A percentile compares a stretch with the other conserved stretches of the same genome.
These are phyloP conservation scores for Cyphellophora attinorum DNA, from an alignment of 2,329 filamentous ascomycete species.

Conservation along the genomic window DNA sequence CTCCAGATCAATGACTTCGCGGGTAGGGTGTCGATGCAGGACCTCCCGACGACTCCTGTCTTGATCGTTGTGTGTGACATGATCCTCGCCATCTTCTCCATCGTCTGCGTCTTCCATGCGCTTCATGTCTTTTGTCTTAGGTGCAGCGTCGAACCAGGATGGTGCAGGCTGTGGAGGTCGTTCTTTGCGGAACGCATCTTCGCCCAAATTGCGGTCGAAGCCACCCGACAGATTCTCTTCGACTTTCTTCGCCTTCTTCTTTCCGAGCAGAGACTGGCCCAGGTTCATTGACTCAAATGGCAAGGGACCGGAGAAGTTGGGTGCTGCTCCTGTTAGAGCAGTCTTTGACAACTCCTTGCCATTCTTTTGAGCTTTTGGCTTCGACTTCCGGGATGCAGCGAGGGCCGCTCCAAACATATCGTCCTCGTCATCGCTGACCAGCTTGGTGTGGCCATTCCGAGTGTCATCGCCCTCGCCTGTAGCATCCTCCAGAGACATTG, in stretches of 20 bases:
- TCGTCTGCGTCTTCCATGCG: slow-evolving; percentile 4
- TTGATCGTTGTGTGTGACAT: slow-evolving; percentile 3
- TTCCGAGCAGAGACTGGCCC: slow-evolving; percentile 48
- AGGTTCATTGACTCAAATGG: slow-evolving; percentile 79
- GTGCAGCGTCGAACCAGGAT: slow-evolving; percentile 35
- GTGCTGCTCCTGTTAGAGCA: slow-evolving; percentile 29
- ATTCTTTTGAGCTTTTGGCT: slow-evolving; percentile 30
- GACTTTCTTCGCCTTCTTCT: slow-evolving; percentile 43
- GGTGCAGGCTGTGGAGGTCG: slow-evolving; percentile 28
- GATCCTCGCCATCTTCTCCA: slow-evolving; percentile 18
- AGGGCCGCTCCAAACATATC: slow-evolving; percentile 67
- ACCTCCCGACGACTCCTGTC: slow-evolving; percentile 7
- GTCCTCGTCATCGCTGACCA: slow-evolving; percentile 21
- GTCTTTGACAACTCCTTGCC: slow-evolving; percentile 26
- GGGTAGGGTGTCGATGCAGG: slow-evolving; percentile 22
- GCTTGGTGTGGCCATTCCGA: slow-evolving; percentile 56
- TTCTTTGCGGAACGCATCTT: slow-evolving; percentile 19
- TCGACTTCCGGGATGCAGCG: slow-evolving; percentile 57
- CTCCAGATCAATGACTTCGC: slow-evolving; percentile 32
- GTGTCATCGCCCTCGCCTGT: slow-evolving; percentile 49
- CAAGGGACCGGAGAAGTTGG: slow-evolving; percentile 62
- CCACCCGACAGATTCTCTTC: slow-evolving; percentile 52
- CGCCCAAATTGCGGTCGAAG: slow-evolving; percentile 46
- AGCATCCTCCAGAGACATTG: slow-evolving; percentile 59
- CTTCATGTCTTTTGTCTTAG: slow-evolving; percentile 20